Evolutionary conservation across 164 flowering plant genomes (phyloP), one percentile per base, ranked within the genome.

Genomic region (Piper longum): DNA sequence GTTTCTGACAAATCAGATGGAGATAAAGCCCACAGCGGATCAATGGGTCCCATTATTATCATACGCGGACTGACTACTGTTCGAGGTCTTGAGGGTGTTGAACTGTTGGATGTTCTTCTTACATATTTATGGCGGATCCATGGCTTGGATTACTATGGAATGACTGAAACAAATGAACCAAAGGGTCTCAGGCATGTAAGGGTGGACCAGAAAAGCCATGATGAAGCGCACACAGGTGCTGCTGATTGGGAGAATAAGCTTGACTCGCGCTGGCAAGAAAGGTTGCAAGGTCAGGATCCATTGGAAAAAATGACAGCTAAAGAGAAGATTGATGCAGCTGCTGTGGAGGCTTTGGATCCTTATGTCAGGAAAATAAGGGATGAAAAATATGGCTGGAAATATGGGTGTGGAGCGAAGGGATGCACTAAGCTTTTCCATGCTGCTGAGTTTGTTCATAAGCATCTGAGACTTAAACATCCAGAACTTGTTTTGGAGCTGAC

Each of bases 371-470:
- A 95, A 75, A 95, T 95, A 57, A 87, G 96, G 77, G 99, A 95
- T 78, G 99, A 95, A 70, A 95, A 95, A 69, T 95, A 95, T 71
- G 99, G 99, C 4, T 95, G 99, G 99, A 95, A 95, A 75, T 95
- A 91, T 81, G 99, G 99, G 54, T 95, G 99, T 77, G 99, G 99
- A 68, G 99, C 99, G 64, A 95, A 95, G 75, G 96, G 98, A 60
- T 95, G 99, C 77, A 95, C 99, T 55, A 95, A 95, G 75, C 96
- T 95, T 41, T 95, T 95, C 71, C 99, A 95, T 78, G 97, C 99
- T 69, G 79, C 96, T 44, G 99, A 95, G 67, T 95, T 83, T 79
- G 99, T 95, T 60, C 91, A 86, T 73, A 95, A 95, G 75, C 99
- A 95, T 81, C 80, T 95, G 54, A 87, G 85, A 68, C 78, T 95